These are phyloP conservation scores for Protomyces macrosporus DNA, from an alignment of 1,139 yeast species.

Conservation along the genomic window DNA sequence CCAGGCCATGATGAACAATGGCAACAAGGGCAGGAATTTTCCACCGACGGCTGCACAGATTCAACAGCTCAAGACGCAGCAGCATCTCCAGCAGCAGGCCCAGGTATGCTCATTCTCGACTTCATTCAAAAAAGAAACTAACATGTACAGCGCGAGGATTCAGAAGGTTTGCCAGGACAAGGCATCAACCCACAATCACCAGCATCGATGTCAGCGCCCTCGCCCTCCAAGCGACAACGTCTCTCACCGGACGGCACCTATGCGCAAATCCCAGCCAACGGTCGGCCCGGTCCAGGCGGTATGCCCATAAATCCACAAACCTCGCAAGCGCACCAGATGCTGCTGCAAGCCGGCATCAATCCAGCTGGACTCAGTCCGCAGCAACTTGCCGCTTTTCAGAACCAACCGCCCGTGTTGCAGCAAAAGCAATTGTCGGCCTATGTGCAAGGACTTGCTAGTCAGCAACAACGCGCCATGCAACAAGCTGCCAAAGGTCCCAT, in stretches of 20 bases:
- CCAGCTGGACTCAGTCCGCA: slow-evolving; percentile 28
- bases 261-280: slow-evolving; percentile 29
- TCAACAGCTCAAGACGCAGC: slow-evolving; percentile 29
- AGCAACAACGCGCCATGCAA: slow-evolving; percentile 35
- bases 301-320: slow-evolving; percentile 5
- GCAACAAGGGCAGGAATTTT: slow-evolving; percentile 24
- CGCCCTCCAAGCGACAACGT: slow-evolving; percentile 41
- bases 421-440: slow-evolving; percentile 28
- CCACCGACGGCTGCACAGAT: slow-evolving; percentile 25
- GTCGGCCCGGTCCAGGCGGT: not conserved
- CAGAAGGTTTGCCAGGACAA: not conserved
- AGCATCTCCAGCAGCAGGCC: slow-evolving; percentile 35
- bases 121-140: not conserved
- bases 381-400: slow-evolving; percentile 30
- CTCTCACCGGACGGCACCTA: slow-evolving; percentile 41
- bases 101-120: slow-evolving; percentile 4
- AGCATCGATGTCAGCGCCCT: slow-evolving; percentile 30
- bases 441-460: slow-evolving; percentile 31
- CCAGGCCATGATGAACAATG: slow-evolving; percentile 34
- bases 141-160: not conserved
- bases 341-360: slow-evolving; percentile 34
- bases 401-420: slow-evolving; percentile 29
- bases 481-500: slow-evolving; percentile 32
- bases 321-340: slow-evolving; percentile 36
- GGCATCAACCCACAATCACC: slow-evolving; percentile 24